These are phyloP conservation scores for Chlorella sp. DNA, from an alignment of 139 green algal species.

Conservation along the genomic window DNA sequence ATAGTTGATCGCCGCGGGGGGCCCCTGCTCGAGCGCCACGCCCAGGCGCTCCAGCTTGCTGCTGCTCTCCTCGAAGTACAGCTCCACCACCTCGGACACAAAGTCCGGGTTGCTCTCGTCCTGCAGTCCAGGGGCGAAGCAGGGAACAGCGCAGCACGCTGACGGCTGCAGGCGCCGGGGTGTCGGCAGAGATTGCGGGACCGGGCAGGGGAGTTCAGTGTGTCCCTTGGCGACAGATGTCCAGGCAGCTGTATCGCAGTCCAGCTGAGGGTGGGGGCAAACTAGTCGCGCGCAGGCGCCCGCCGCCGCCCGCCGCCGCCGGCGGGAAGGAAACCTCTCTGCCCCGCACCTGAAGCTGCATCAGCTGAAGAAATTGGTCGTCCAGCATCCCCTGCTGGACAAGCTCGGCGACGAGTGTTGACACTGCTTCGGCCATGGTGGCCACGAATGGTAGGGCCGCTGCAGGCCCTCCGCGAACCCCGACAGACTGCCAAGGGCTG, in stretches of 20 bases:
- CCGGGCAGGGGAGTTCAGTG: neutral
- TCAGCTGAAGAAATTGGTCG: slow-evolving; percentile 85
- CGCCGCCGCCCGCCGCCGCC: too few relatives aligned
- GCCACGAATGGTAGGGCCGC: too few relatives aligned
- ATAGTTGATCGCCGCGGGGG: too few relatives aligned
- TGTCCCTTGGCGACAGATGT: neutral
- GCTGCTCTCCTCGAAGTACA: slow-evolving; percentile 81
- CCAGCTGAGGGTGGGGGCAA: neutral
- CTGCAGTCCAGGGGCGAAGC: slow-evolving; percentile 30
- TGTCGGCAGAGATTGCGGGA: neutral
- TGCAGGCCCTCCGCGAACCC: too few relatives aligned
- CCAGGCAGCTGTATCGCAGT: neutral
- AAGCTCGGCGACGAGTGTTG: too few relatives aligned
- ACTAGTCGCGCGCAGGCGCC: neutral
- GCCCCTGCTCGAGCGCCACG: too few relatives aligned
- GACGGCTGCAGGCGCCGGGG: neutral
- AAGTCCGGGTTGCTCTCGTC: slow-evolving; percentile 88
- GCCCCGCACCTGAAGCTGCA: slow-evolving; percentile 51
- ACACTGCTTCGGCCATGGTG: too few relatives aligned
- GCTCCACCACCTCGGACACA: slow-evolving; percentile 74
- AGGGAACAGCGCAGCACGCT: neutral
- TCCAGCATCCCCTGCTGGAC: slow-evolving; percentile 61
- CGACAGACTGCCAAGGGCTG: too few relatives aligned
- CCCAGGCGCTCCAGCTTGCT: slow-evolving; percentile 36
- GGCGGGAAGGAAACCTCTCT: too few relatives aligned